These are phyloP conservation scores for Cryoendolithus antarcticus DNA, from an alignment of 2,329 filamentous ascomycete genomes.

Conservation along the genomic window DNA sequence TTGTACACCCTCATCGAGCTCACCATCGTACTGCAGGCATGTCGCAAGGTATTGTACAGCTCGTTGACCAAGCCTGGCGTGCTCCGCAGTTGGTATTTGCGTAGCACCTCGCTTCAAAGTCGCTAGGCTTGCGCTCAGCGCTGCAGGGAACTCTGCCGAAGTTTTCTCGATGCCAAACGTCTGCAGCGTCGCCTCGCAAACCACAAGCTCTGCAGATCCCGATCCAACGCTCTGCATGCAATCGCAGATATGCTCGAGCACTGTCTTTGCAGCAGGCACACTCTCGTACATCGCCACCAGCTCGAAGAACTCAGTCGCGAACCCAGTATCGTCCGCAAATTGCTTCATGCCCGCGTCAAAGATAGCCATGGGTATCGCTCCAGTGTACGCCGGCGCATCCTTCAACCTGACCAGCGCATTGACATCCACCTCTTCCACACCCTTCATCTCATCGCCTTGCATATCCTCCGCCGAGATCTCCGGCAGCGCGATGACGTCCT, in stretches of 20 bases:
- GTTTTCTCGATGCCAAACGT: conserved; percentile 51
- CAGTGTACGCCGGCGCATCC: conserved; percentile 69
- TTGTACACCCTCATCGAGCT: conserved; percentile 40
- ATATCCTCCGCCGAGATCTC: conserved; percentile 51
- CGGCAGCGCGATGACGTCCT: conserved; percentile 46
- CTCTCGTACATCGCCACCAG: conserved; percentile 60
- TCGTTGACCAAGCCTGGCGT: conserved; percentile 30
- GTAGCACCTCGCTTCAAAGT: conserved; percentile 44
- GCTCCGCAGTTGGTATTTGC: conserved; percentile 21
- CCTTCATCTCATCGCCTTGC: conserved; percentile 40
- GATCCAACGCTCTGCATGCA: conserved; percentile 41
- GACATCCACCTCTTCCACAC: conserved; percentile 37
- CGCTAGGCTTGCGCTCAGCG: conserved; percentile 53
- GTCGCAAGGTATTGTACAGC: conserved; percentile 38
- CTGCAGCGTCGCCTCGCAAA: conserved; percentile 59
- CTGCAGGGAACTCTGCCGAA: conserved; percentile 60
- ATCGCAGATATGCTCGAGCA: conserved; percentile 63
- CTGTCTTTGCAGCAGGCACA: conserved; percentile 50
- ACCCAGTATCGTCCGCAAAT: conserved; percentile 48
- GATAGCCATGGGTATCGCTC: conserved; percentile 86
- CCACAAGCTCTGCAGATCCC: conserved; percentile 45
- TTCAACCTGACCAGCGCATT: conserved; percentile 51
- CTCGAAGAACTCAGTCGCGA: conserved; percentile 68
- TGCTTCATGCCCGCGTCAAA: conserved; percentile 79
- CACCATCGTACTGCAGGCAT: conserved; percentile 29